phyloP scores from a whole-genome alignment of 306 rosid species.

The Trichosanthes cucumerina region DNA sequence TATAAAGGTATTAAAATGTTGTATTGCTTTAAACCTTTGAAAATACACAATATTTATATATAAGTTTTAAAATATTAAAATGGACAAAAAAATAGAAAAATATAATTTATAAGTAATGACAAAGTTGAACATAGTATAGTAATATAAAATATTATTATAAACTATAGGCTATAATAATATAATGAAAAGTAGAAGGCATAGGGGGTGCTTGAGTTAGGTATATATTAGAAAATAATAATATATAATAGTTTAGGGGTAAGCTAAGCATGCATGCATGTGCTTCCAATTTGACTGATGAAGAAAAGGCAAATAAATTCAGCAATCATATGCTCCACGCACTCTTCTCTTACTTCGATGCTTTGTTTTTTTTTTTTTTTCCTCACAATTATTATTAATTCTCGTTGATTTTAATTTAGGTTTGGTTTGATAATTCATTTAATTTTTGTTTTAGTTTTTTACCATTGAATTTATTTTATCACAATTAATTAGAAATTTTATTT shows the following conservation, averaged over 20 bases:
- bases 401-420: not conserved
- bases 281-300: not conserved
- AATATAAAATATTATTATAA: not conserved
- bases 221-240: not conserved
- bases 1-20: not conserved
- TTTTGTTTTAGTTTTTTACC: too few relatives aligned
- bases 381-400: not conserved
- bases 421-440: too few relatives aligned
- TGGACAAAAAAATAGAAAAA: too few relatives aligned
- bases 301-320: not conserved
- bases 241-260: not conserved
- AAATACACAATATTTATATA: not conserved
- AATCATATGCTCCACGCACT: slow-evolving; percentile 7
- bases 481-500: too few relatives aligned
- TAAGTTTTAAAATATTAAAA: not conserved
- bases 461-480: too few relatives aligned
- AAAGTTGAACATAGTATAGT: not conserved
- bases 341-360: not conserved
- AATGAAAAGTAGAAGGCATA: not conserved
- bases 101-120: too few relatives aligned
- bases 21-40: not conserved
- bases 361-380: not conserved
- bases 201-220: slow-evolving; percentile 3
- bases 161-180: not conserved
- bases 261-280: slow-evolving; percentile 9